A percentile compares a stretch with the other conserved stretches of the same genome.
Conservation (phyloP, 352 stramenopile species). For the Phytophthora idaei region DNA sequence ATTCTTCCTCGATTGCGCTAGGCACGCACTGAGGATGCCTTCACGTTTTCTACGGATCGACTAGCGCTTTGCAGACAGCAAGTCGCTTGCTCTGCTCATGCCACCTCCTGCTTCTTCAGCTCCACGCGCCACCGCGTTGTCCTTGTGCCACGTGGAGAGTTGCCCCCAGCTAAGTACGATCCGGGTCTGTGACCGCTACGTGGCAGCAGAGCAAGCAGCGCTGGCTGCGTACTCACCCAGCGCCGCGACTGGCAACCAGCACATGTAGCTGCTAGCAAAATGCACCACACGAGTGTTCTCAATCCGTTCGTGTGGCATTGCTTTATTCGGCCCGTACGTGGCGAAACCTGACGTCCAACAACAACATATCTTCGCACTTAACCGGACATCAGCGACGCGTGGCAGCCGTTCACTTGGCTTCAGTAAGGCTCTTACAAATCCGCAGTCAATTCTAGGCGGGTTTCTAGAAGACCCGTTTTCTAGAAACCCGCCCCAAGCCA, state of each 20-base stretch:
- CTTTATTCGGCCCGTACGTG: background rate
- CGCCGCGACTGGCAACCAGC: slow-evolving; percentile 2
- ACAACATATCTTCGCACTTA: slow-evolving; percentile 42
- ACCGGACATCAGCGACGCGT: slow-evolving; percentile 28
- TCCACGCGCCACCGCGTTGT: slow-evolving; percentile 5
- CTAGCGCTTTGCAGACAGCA: slow-evolving; percentile 24
- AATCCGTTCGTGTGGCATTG: slow-evolving; percentile 2
- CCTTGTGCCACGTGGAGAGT: slow-evolving; percentile 36
- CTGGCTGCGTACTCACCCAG: background rate
- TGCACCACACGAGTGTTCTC: slow-evolving; percentile 20
- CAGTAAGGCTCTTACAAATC: slow-evolving; percentile 25
- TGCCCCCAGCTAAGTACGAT: slow-evolving; percentile 34
- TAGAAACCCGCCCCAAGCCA: slow-evolving; percentile 24
- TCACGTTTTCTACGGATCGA: slow-evolving; percentile 17
- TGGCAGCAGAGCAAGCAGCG: slow-evolving; percentile 11
- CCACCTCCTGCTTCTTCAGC: slow-evolving; percentile 1
- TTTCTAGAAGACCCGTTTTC: slow-evolving; percentile 34
- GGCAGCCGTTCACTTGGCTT: slow-evolving; percentile 35
- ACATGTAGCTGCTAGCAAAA: background rate
- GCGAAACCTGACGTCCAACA: background rate
- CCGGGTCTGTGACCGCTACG: background rate
- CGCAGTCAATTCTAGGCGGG: background rate
- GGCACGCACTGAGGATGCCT: background rate
- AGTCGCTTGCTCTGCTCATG: slow-evolving; percentile 5
- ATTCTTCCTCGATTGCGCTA: slow-evolving; percentile 11